Conservation (phyloP, 169 alveolate genomes). For the Cryptosporidium baileyi region DNA sequence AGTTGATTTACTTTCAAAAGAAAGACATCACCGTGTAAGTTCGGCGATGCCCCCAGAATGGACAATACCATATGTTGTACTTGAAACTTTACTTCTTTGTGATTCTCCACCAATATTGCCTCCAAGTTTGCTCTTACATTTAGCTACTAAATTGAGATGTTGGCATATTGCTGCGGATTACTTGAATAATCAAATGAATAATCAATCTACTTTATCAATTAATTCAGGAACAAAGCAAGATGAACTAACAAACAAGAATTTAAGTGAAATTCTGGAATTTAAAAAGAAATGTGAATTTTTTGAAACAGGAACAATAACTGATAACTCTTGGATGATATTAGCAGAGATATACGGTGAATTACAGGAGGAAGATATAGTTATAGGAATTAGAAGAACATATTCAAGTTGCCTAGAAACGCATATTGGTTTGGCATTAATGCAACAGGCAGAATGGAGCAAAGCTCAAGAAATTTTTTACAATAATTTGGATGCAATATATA, state of each 20-base stretch:
- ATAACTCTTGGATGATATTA: conserved; percentile 34
- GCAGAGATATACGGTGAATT: conserved; percentile 58
- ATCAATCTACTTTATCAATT: not conserved
- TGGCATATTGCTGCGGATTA: conserved; percentile 62
- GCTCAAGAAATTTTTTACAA: conserved; percentile 62
- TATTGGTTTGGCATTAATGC: conserved; percentile 58
- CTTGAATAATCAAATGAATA: not conserved
- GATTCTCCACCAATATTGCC: conserved; percentile 48
- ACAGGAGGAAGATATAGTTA: conserved; percentile 64
- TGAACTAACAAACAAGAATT: not conserved
- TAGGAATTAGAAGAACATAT: conserved; percentile 41
- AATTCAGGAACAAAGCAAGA: not conserved
- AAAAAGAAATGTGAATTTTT: not conserved
- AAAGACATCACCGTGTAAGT: conserved; percentile 61
- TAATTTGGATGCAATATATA: conserved; percentile 6
- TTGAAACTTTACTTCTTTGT: conserved; percentile 12
- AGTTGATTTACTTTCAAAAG: conserved; percentile 58
- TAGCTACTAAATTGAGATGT: conserved; percentile 57
- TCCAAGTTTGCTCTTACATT: conserved; percentile 17
- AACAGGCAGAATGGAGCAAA: conserved; percentile 68
- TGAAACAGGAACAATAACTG: not conserved
- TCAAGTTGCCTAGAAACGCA: conserved; percentile 66
- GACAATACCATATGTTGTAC: conserved; percentile 34
- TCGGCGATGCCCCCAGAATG: conserved; percentile 66
- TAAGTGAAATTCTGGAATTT: not conserved